Percentiles rank a stretch among this genome's conserved stretches.
These are phyloP conservation scores for Diaporthe citriasiana DNA, from an alignment of 2,329 filamentous ascomycete species.

Conservation along the genomic window DNA sequence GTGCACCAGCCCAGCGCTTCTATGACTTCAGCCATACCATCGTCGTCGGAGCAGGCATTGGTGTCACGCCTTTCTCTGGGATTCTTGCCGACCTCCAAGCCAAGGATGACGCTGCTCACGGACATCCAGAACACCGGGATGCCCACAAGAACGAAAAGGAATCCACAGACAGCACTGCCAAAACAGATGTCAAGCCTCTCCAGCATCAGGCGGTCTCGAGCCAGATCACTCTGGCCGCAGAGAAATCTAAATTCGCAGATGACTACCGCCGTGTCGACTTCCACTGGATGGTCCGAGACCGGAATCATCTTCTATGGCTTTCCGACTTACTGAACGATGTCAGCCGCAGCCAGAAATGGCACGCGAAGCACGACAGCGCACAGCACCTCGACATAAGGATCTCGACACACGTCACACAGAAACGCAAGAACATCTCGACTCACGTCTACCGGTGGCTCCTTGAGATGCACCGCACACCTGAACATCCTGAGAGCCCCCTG, in stretches of 20 bases:
- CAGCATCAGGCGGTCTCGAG: neutral
- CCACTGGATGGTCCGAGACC: conserved; percentile 72
- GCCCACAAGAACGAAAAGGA: neutral
- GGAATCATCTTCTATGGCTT: conserved; percentile 70
- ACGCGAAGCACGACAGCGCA: conserved; percentile 53
- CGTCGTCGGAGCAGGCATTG: conserved; percentile 70
- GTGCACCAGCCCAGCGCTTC: conserved; percentile 70
- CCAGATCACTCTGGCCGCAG: neutral
- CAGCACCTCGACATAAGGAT: conserved; percentile 66
- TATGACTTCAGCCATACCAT: conserved; percentile 70
- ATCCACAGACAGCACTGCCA: too few relatives aligned
- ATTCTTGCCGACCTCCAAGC: conserved; percentile 56
- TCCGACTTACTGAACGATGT: conserved; percentile 68
- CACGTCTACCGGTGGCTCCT: conserved; percentile 70
- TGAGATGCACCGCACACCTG: conserved; percentile 67
- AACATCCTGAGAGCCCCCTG: conserved; percentile 65
- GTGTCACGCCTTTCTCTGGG: conserved; percentile 70
- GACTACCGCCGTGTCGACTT: conserved; percentile 68
- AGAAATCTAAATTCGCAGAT: conserved; percentile 47
- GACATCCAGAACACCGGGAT: neutral
- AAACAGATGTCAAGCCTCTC: neutral
- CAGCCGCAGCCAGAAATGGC: conserved; percentile 54
- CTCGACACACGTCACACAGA: conserved; percentile 69
- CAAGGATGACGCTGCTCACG: conserved; percentile 8
- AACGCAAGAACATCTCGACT: conserved; percentile 65